Evolutionary conservation across 768 basidiomycete genomes (phyloP), one percentile per base, ranked within the genome.

Genomic region (Rhizopogon vesiculosus): DNA sequence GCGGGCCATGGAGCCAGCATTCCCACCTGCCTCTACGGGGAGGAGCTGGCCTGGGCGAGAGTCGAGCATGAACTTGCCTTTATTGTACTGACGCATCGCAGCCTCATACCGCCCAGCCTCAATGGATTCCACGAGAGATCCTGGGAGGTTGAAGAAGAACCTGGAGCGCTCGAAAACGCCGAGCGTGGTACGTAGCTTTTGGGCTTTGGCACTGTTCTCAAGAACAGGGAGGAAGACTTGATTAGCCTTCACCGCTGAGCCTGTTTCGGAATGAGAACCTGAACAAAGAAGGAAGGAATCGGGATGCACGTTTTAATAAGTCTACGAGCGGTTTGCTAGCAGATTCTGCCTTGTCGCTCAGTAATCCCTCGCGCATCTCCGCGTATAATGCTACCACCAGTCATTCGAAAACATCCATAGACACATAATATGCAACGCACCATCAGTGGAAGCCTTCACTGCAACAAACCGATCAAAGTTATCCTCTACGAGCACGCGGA

Each of bases 101-200:
- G 87, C 83, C 56, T 98, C 97, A 67, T 95, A 98, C 53, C 90
- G 89, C 13, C 93, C 93, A 55, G 87, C 87, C 68, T 96, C 89
- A 51, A 98, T 89, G 16, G 82, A 87, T 66, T 95, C 96, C 22
- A 90, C 79, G 22, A 99, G 83, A 45, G 88, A 86, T 31, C 89
- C 87, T 0, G 97, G 96, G n/a, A 99, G 80, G 64, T 96, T 98
- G 80, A 98, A 98, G 71, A 98, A 92, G 79, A 98, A 99, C 64
- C 95, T 96, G 50, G 92, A 95, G 42, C 93, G 82, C 62, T 98
- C 96, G 60, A 99, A 98, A 18, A 98, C 92, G 35, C 92, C 89
- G 6, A 98, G 82, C 0, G 97, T 98, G 0, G 89, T 91, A 39
- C 91, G 86, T 4, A 99, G 75, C 69, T 94, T 92, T 65, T 93